Evolutionary conservation across 2,329 filamentous ascomycete species (phyloP), one percentile per base, ranked within the genome.

Genomic region (Raffaelea deltoideospora): DNA sequence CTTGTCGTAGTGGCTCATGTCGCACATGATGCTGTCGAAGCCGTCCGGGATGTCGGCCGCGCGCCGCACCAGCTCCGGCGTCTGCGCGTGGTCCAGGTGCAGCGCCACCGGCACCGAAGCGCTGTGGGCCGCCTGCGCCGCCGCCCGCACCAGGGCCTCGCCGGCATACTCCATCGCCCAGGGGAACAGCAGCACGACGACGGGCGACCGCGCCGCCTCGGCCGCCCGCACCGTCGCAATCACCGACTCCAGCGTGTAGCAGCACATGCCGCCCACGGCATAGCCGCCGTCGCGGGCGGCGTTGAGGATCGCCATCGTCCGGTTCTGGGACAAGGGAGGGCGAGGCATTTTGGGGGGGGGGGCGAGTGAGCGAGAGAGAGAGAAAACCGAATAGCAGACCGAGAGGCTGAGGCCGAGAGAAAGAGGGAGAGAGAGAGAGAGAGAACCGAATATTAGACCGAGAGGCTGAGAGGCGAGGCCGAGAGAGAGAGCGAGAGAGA

Each of bases 21-120:
- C 76, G 13, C 79, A 71, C 76, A 81, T 79, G 53, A 84, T 81
- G 43, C 67, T 72, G 54, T 83, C 78, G 46, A 82, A 82, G 3
- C 59, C 66, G 34, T 67, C 61, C 17, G 52, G 48, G n/a, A 71
- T 64, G 46, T 75, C 65, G 1, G 73, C 75, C 0, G 75, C 74
- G 5, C 58, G 60, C 14, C 67, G 63, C 42, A 79, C 74, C 31
- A 72, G 64, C 38, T 65, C 65, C 22, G 69, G 67, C 6, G 64
- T 65, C 47, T 79, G 75, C 6, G 72, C 73, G 52, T 80, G 76
- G 57, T 81, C 76, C 48, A 81, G 65, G 53, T 80, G 76, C 10
- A 80, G 55, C 3, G 65, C 63, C 19, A 79, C 56, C 7, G 75
- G 75, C 1, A 79, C 74, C 1, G 51, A 55, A 21, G 73, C 71